phyloP scores from a whole-genome alignment of 352 stramenopile genomes.

The Thalassiosira hispida region DNA sequence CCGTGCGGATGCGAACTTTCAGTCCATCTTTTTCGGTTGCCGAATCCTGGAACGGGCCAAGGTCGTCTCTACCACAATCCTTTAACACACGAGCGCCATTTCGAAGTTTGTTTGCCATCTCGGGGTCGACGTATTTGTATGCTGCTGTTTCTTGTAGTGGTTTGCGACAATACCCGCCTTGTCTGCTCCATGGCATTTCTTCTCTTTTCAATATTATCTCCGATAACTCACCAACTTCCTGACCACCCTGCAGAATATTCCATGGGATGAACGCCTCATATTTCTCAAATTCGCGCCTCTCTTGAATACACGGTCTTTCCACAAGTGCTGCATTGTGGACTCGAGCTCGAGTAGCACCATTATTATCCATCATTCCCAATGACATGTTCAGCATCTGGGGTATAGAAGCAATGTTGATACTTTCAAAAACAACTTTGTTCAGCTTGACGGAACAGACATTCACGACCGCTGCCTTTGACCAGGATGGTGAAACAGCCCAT shows the following conservation, averaged over 20 bases:
- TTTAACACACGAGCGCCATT: slow-evolving; percentile 3
- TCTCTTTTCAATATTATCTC: not conserved
- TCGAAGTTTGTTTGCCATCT: not conserved
- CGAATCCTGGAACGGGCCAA: not conserved
- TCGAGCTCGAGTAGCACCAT: not conserved
- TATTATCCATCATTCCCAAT: not conserved
- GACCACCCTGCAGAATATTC: not conserved
- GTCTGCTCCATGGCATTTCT: not conserved
- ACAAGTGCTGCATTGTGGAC: slow-evolving; percentile 8
- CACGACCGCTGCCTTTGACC: not conserved
- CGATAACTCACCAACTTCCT: too few relatives aligned
- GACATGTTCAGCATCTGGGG: too few relatives aligned
- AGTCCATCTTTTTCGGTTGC: not conserved
- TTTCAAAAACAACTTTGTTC: not conserved
- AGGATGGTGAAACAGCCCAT: slow-evolving; percentile 10
- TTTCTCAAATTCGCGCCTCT: slow-evolving; percentile 17
- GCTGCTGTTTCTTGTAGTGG: slow-evolving; percentile 16
- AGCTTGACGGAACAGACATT: slow-evolving; percentile 17
- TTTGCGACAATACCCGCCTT: not conserved
- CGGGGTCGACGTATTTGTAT: not conserved
- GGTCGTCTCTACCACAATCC: not conserved
- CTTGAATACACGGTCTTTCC: not conserved
- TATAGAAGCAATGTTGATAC: too few relatives aligned
- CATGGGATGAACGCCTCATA: slow-evolving; percentile 17
- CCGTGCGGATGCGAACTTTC: slow-evolving; percentile 1